Percentiles rank a stretch among this genome's conserved stretches.
Conservation (phyloP, 768 basidiomycete genomes). For the Mycena vulgaris region DNA sequence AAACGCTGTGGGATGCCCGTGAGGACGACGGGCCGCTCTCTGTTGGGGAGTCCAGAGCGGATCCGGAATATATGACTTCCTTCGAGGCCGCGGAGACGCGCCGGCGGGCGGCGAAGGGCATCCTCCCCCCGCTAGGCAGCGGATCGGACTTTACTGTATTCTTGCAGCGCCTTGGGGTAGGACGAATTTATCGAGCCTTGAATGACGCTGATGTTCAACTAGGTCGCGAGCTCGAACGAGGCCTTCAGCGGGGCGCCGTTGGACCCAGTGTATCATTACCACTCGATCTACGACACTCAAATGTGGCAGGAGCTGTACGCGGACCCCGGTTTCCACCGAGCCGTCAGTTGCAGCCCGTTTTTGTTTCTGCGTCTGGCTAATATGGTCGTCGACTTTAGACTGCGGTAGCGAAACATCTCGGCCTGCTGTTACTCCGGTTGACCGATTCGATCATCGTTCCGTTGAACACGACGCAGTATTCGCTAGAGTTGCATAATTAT, state of each 20-base stretch:
- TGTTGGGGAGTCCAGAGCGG: conserved; percentile 51
- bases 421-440: conserved; percentile 73
- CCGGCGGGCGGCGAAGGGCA: conserved; percentile 53
- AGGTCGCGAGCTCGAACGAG: conserved; percentile 61
- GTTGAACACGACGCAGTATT: conserved; percentile 84
- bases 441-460: conserved; percentile 78
- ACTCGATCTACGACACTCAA: conserved; percentile 81
- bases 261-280: conserved; percentile 84
- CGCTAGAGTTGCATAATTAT: conserved; percentile 75
- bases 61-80: conserved; percentile 58
- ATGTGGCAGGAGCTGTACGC: conserved; percentile 82
- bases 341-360: conserved; percentile 59
- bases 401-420: conserved; percentile 78
- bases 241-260: conserved; percentile 58
- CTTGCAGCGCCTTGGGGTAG: conserved; percentile 78
- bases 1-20: conserved; percentile 73
- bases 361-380: neutral
- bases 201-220: conserved; percentile 32
- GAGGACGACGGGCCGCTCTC: conserved; percentile 60
- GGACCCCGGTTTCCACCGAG: conserved; percentile 82
- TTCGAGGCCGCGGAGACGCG: conserved; percentile 55
- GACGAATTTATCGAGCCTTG: conserved; percentile 25
- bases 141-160: conserved; percentile 96
- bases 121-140: conserved; percentile 78
- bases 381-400: conserved; percentile 54